Base-by-base conservation (phyloP, 495 filamentous ascomycete species). In the Hypoxylon trugodes region DNA sequence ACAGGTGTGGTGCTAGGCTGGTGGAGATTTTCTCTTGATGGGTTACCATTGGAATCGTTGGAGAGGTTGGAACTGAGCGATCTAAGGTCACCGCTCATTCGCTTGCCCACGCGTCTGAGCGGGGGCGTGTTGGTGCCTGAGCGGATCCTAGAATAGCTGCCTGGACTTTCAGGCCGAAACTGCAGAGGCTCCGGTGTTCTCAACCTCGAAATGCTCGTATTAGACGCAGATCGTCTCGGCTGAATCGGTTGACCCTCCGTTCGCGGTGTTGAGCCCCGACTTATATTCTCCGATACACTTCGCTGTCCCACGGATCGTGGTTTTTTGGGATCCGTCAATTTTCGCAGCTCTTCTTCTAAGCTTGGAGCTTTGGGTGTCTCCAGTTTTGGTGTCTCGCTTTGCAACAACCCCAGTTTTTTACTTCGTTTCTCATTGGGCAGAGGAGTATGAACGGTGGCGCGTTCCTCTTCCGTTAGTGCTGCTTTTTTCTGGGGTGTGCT, bases 11-110 rank as follows among this genome's bases (percentile, higher is more conserved):
- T 86, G 68, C 83, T 86, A 68, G 40, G 81, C 76, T 72, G 78
- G 72, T 66, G 76, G 71, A 58, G 76, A 76, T 56, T 73, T 73
- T 64, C 73, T 71, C 37, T 66, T 71, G 58, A 40, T n/a, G 21
- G 37, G 36, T 42, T 47, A 26, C 25, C 51, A 42, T 61, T 68
- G 49, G 66, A 22, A 33, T 25, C 32, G 41, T 61, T 60, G 28
- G 68, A 40, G 71, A 64, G 66, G 73, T 74, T 79, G 77, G 82
- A 81, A 77, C 86, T 88, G 65, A 88, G 86, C 6, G 85, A 88
- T 77, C 92, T 81, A 71, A 95, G 78, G 82, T 96, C 89, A 70
- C 90, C 89, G 77, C 90, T 92, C 59, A 85, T 76, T 73, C 87
- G 90, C 66, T 87, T 88, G 72, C 87, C 87, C 56, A 84, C 82